phyloP scores from a whole-genome alignment of 139 green algal species.

The Chlamydomonas eustigma region DNA sequence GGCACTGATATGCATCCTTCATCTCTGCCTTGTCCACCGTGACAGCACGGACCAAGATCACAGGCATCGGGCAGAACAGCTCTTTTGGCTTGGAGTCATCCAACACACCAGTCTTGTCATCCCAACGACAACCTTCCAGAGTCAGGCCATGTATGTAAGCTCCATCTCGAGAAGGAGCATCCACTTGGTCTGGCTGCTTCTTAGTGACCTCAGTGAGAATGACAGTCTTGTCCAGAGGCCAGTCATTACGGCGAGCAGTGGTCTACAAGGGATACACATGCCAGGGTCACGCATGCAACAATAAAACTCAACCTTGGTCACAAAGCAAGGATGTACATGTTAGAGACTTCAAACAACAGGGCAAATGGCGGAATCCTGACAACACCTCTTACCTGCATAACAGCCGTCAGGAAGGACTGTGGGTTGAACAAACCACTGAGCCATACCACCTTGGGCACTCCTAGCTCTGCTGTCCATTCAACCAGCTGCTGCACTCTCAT shows the following conservation, averaged over 20 bases:
- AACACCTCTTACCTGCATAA: no score
- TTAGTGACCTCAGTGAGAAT: slow-evolving; percentile 81
- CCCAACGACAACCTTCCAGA: slow-evolving; percentile 88
- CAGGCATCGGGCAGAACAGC: slow-evolving; percentile 82
- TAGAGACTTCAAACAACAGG: no score
- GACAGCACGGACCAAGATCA: slow-evolving; percentile 75
- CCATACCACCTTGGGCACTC: slow-evolving; percentile 78
- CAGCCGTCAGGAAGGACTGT: slow-evolving; percentile 89
- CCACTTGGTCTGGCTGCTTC: slow-evolving; percentile 77
- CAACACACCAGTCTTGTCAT: slow-evolving; percentile 79
- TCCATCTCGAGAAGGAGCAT: slow-evolving; percentile 75
- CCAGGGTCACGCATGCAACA: no score
- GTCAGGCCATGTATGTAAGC: slow-evolving; percentile 84
- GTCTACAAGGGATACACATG: no score
- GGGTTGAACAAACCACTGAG: slow-evolving; percentile 89
- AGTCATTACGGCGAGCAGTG: slow-evolving; percentile 84
- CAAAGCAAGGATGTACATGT: no score
- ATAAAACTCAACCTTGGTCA: no score
- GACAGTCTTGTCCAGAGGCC: slow-evolving; percentile 83
- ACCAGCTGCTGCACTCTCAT: slow-evolving; percentile 70
- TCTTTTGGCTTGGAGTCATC: slow-evolving; percentile 84
- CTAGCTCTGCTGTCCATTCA: slow-evolving; percentile 80
- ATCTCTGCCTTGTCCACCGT: slow-evolving; percentile 80
- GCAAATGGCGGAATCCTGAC: no score
- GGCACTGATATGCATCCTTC: slow-evolving; percentile 81